Conservation (phyloP, 225 moss, liverwort and hornwort genomes). For the Straminergon stramineum region DNA sequence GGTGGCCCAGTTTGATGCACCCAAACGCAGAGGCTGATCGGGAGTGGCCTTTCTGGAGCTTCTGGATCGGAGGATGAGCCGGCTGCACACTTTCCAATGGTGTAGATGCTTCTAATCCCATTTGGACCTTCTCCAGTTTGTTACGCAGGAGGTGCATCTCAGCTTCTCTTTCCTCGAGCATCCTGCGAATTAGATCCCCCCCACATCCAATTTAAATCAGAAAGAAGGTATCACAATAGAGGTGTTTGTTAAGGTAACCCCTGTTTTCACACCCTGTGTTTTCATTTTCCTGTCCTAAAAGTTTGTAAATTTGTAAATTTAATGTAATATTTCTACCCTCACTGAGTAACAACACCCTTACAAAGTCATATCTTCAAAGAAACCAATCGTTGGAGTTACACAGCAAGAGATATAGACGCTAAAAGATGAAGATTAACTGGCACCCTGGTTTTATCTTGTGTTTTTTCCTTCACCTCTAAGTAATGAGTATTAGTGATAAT, state of each 20-base stretch:
- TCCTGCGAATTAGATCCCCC: background rate
- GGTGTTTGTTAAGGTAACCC: background rate
- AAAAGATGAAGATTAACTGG: background rate
- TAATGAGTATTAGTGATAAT: background rate
- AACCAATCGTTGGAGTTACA: background rate
- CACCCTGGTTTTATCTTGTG: background rate
- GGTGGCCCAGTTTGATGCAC: conserved; percentile 65
- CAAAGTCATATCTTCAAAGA: no score
- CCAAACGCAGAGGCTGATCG: conserved; percentile 64
- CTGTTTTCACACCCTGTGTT: background rate
- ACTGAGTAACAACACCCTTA: background rate
- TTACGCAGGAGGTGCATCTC: conserved; percentile 22
- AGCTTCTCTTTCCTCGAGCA: conserved; percentile 20
- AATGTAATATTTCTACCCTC: background rate
- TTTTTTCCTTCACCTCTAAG: background rate
- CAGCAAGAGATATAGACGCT: background rate
- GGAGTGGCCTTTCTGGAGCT: conserved; percentile 7
- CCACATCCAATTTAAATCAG: background rate
- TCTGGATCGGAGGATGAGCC: background rate
- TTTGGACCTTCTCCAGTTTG: conserved; percentile 20
- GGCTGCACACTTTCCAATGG: background rate
- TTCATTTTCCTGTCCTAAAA: background rate
- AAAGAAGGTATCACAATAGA: background rate
- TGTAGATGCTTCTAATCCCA: conserved; percentile 2
- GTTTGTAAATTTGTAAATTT: background rate